These are phyloP conservation scores for Citrus medica DNA, from an alignment of 345 rosid species.

Conservation along the genomic window DNA sequence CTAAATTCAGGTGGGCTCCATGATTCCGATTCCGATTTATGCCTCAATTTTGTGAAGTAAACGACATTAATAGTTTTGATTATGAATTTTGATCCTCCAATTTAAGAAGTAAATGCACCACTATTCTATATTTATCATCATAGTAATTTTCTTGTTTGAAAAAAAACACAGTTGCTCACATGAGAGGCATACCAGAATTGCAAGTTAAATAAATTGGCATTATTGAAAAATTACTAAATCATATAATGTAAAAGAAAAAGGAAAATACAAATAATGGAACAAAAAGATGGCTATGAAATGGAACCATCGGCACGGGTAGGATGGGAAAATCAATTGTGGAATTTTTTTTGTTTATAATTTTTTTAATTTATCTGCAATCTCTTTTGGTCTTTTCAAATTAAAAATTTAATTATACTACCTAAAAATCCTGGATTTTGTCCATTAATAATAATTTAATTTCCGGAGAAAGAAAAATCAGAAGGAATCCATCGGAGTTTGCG, in stretches of 20 bases:
- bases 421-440: not conserved
- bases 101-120: fast-evolving
- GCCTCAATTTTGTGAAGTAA: no score
- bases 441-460: not conserved
- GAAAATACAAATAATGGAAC: not conserved
- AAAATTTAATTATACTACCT: not conserved
- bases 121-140: no score
- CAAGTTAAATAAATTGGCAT: not conserved
- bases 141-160: no score
- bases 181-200: not conserved
- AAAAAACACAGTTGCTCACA: no score
- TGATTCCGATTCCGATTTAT: no score
- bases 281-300: not conserved
- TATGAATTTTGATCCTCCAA: no score
- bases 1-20: fast-evolving
- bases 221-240: not conserved
- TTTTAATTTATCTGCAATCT: no score
- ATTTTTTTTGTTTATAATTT: no score
- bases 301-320: not conserved
- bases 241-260: not conserved
- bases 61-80: no score
- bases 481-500: not conserved
- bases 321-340: not conserved
- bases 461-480: not conserved
- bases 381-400: not conserved